Evolutionary conservation across 1,284 basidiomycete genomes (phyloP), one percentile per base, ranked within the genome.

Genomic region (Moesziomyces parantarcticus): DNA sequence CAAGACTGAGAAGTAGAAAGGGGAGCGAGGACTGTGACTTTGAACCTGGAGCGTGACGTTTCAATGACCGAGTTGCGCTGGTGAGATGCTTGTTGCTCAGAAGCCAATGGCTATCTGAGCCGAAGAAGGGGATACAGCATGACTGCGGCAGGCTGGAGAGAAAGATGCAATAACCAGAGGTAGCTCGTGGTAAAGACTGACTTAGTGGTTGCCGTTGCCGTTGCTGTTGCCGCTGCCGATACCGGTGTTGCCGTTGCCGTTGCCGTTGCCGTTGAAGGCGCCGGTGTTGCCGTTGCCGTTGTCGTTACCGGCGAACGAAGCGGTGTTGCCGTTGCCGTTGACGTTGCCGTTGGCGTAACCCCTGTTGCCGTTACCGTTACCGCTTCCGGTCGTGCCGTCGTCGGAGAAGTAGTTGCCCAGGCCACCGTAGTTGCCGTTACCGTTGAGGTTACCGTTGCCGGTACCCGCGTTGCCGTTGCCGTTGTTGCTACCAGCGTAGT

Each of bases 211-310:
- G 50, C 41, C 41, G 23, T 29, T 25, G 22, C 26, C 16, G 50
- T 51, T 51, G 50, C 21, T 32, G 41, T 43, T 43, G 16, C 50
- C 50, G 50, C 42, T 51, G 40, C 20, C 21, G 50, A 32, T 26
- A 6, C 50, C 50, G 25, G 34, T 4, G 50, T 51, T 51, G 50
- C 21, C 42, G 50, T 51, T 51, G 16, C 50, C 50, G 50, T 51
- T 51, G 25, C n/a, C 11, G 50, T 51, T 51, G 3, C 50, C 50
- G 40, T 11, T 41, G n/a, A 25, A 18, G 7, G 40, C 41, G 32
- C 50, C 52, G 9, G 11, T 16, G 52, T 54, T 54, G n/a, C 7
- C 23, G 32, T 34, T 46, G 22, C 52, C 52, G 22, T 29, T 23
- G 32, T 25, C 21, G 40, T 42, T 18, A 40, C 50, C 32, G 6